A percentile compares a stretch with the other conserved stretches of the same genome.
Conservation (phyloP, 2,329 filamentous ascomycete species). For the Aspergillus sp. region DNA sequence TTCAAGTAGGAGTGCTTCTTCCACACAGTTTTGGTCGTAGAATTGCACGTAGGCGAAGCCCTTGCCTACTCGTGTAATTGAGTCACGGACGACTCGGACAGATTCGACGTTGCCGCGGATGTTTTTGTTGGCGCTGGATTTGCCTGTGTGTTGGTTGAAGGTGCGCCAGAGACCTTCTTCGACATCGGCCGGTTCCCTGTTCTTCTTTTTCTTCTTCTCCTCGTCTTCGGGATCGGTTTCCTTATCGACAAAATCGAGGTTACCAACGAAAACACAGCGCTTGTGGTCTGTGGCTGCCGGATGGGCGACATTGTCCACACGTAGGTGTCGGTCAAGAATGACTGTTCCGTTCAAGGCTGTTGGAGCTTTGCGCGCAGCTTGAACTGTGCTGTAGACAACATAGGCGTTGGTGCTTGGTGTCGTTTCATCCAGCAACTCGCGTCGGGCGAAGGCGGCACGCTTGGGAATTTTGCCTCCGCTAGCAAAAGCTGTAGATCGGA, state of each 20-base stretch:
- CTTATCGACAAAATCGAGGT: slow-evolving; percentile 91
- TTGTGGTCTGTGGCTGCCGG: slow-evolving; percentile 75
- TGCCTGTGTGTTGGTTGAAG: slow-evolving; percentile 32
- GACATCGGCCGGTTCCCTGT: slow-evolving; percentile 70
- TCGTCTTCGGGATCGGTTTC: slow-evolving; percentile 61
- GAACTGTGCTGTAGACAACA: slow-evolving; percentile 70
- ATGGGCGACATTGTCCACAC: slow-evolving; percentile 86
- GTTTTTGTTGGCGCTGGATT: slow-evolving; percentile 18
- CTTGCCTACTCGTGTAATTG: slow-evolving; percentile 87
- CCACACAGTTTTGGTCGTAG: slow-evolving; percentile 78
- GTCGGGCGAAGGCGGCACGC: slow-evolving; percentile 88
- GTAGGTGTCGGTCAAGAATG: slow-evolving; percentile 78
- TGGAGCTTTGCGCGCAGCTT: slow-evolving; percentile 69
- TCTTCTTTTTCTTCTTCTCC: slow-evolving; percentile 63
- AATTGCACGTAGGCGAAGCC: slow-evolving; percentile 98
- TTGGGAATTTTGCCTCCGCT: slow-evolving; percentile 67
- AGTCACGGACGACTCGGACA: slow-evolving; percentile 84
- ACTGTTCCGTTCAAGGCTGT: slow-evolving; percentile 74
- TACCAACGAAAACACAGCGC: slow-evolving; percentile 92
- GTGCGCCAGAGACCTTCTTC: slow-evolving; percentile 66
- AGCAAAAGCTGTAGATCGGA: slow-evolving; percentile 85
- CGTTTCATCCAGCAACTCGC: slow-evolving; percentile 82
- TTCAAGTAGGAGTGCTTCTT: slow-evolving; percentile 80
- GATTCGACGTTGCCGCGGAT: slow-evolving; percentile 79
- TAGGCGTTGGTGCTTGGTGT: slow-evolving; percentile 94